phyloP scores from a whole-genome alignment of 257 asterid species.

The Solanum pinnatisectum region DNA sequence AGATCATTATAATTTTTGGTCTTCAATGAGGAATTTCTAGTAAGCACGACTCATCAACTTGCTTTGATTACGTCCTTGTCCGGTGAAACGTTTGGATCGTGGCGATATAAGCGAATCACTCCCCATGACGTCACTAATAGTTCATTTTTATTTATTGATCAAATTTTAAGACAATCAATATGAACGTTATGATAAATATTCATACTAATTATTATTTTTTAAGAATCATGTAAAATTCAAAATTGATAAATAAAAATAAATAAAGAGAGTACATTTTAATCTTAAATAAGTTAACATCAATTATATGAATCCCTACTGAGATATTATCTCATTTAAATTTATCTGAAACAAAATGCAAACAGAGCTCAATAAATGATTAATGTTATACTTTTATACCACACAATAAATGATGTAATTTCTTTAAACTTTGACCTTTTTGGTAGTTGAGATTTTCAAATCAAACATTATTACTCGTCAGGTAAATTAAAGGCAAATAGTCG shows the following conservation, averaged over 20 bases:
- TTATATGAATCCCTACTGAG: rapidly evolving
- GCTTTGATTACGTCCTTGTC: too few relatives aligned
- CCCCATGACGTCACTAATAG: too few relatives aligned
- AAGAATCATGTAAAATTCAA: too few relatives aligned
- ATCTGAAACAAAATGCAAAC: neutral
- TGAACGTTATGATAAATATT: neutral
- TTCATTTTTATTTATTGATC: too few relatives aligned
- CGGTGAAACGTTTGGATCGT: too few relatives aligned
- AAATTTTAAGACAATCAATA: neutral
- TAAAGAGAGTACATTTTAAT: rapidly evolving
- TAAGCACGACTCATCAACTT: too few relatives aligned
- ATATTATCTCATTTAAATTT: neutral
- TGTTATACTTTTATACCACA: neutral
- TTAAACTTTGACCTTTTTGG: neutral
- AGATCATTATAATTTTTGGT: too few relatives aligned
- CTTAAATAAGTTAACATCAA: neutral
- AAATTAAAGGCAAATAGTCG: neutral
- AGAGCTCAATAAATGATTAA: neutral
- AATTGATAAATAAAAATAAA: too few relatives aligned
- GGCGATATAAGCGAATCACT: too few relatives aligned
- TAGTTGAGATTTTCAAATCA: neutral
- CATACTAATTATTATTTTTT: too few relatives aligned
- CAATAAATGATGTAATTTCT: neutral
- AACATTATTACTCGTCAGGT: neutral
- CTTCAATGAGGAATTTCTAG: too few relatives aligned